Base-by-base conservation (phyloP, 192 early-diverging fungal species). In the Backusella morwellensis region DNA sequence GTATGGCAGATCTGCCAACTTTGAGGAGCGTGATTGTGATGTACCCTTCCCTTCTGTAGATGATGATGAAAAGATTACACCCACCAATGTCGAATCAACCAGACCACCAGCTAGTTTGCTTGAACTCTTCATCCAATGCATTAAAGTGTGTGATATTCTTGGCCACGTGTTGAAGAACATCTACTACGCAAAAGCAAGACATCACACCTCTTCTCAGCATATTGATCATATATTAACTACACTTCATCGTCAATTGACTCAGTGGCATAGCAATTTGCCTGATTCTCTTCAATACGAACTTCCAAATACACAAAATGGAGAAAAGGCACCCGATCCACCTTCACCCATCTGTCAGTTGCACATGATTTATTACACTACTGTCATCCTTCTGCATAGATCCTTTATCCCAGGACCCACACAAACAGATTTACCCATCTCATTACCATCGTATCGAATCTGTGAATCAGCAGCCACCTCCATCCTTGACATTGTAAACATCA, bases 361-460 rank as follows among this genome's bases (percentile, higher is more conserved):
- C 38, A 80, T 87, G 66, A 73, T 86, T 34, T 90, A 88, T 79
- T 84, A 88, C 35, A 82, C 86, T 0, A 75, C 76, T 11, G 72
- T 90, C 38, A 90, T 87, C 71, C 68, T 90, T 34, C 52, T 90
- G 23, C 89, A 90, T 72, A 82, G 87, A n/a, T 85, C 89, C 0
- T 90, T 87, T 73, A 85, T 83, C 81, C 79, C 73, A 78, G 38
- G 81, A 59, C 35, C 78, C 6, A 74, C 79, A 17, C 80, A 81
- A 23, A 26, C 75, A 19, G 44, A 70, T 26, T 44, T 72, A 6
- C 73, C 73, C 7, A 75, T 71, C 2, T 74, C 71, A 11, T 78
- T 83, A 17, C 78, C 82, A 32, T 83, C 82, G 0, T 77, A 77
- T 35, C 52, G 76, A 32, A 72, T 80, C 7, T 83, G 82, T 35